These are phyloP conservation scores for Penicillium herquei DNA, from an alignment of 495 filamentous ascomycete genomes.

Conservation along the genomic window DNA sequence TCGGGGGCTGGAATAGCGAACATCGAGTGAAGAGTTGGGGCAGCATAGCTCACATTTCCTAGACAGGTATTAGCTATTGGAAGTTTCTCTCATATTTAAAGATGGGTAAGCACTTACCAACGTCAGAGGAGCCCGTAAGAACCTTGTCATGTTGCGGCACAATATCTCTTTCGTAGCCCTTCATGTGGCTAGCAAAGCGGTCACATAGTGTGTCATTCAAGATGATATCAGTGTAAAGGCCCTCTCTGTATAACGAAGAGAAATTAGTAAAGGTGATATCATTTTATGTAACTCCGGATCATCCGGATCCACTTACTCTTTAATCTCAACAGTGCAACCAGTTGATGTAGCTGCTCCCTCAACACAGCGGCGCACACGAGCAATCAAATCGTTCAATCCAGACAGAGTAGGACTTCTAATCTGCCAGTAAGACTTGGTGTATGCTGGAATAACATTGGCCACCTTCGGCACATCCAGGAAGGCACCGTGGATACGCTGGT, in stretches of 20 bases:
- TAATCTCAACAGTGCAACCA: constrained; percentile 52
- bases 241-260: constrained; percentile 20
- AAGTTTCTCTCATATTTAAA: not conserved
- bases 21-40: constrained; percentile 59
- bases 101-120: constrained; percentile 41
- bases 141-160: constrained; percentile 47
- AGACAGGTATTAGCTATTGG: not conserved
- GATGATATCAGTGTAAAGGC: constrained; percentile 58
- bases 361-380: constrained; percentile 56
- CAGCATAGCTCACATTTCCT: constrained; percentile 63
- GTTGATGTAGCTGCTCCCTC: constrained; percentile 60
- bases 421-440: constrained; percentile 53
- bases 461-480: constrained; percentile 60
- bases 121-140: constrained; percentile 49
- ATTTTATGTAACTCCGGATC: not conserved
- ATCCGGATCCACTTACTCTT: constrained; percentile 25
- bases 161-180: constrained; percentile 43
- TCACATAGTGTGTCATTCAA: constrained; percentile 57
- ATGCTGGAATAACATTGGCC: constrained; percentile 63
- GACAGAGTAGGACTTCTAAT: constrained; percentile 48
- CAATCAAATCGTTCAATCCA: constrained; percentile 44
- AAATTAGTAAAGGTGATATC: not conserved
- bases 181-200: constrained; percentile 53
- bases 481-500: constrained; percentile 57
- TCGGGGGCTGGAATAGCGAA: constrained; percentile 53